Conservation (phyloP, 2,329 filamentous ascomycete species). For the Phialophora expanda region DNA sequence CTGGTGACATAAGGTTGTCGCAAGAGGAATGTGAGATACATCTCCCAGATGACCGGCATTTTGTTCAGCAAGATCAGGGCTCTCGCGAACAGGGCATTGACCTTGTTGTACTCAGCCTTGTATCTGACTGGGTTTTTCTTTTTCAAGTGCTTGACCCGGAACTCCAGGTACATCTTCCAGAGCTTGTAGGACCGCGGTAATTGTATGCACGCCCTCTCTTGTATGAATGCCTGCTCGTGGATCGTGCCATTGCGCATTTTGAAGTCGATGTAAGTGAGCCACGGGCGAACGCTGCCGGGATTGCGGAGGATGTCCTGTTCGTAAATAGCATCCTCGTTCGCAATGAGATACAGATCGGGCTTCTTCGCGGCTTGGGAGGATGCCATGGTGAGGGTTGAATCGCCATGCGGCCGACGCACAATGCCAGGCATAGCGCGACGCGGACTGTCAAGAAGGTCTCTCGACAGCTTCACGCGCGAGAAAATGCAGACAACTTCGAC, state of each 20-base stretch:
- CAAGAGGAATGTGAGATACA: conserved; percentile 90
- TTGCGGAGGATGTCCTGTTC: conserved; percentile 94
- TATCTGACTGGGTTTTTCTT: conserved; percentile 83
- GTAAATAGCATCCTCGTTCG: conserved; percentile 90
- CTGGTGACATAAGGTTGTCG: conserved; percentile 89
- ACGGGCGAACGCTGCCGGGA: conserved; percentile 84
- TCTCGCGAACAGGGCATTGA: conserved; percentile 92
- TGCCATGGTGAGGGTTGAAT: conserved; percentile 28
- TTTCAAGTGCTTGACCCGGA: conserved; percentile 79
- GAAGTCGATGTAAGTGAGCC: conserved; percentile 91
- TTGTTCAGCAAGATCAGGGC: conserved; percentile 94
- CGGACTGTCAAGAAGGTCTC: neutral
- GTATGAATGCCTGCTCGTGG: conserved; percentile 83
- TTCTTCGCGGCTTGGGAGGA: conserved; percentile 26
- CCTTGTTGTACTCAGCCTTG: conserved; percentile 82
- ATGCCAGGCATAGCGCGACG: conserved; percentile 33
- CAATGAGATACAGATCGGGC: conserved; percentile 43
- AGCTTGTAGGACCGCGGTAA: conserved; percentile 96
- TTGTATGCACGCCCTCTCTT: conserved; percentile 88
- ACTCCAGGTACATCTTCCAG: conserved; percentile 94
- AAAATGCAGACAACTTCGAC: neutral
- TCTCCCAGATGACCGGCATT: conserved; percentile 98
- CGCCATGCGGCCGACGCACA: conserved; percentile 20
- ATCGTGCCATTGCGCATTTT: conserved; percentile 84
- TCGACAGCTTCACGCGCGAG: neutral